Conservation (phyloP, 345 rosid genomes). For the Linum usitatissimum region DNA sequence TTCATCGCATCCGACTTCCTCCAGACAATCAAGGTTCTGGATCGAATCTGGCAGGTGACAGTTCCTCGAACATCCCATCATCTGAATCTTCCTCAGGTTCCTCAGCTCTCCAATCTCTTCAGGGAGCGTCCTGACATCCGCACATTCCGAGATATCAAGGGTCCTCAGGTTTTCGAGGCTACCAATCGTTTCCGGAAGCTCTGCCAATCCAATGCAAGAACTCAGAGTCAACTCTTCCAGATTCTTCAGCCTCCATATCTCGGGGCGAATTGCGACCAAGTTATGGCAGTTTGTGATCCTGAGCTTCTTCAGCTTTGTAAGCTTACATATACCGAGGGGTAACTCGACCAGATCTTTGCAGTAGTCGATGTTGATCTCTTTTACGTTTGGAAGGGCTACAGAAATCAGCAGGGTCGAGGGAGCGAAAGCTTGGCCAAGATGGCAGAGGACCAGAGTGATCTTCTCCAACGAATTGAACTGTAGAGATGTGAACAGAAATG, state of each 20-base stretch:
- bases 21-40: constrained; percentile 11
- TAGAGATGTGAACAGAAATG: not conserved
- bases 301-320: constrained; percentile 7
- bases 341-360: constrained; percentile 5
- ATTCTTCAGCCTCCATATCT: constrained; percentile 1
- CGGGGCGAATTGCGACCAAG: constrained; percentile 2
- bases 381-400: constrained; percentile 8
- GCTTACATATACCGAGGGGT: constrained; percentile 8
- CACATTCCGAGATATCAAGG: constrained; percentile 12
- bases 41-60: constrained; percentile 18
- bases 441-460: constrained; percentile 9
- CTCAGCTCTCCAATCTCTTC: constrained; percentile 9
- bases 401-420: not conserved
- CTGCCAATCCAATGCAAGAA: constrained; percentile 8
- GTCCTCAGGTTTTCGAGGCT: constrained; percentile 2
- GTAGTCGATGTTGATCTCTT: constrained; percentile 12
- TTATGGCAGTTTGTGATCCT: constrained; percentile 14
- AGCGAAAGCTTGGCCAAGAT: constrained; percentile 7
- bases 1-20: constrained; percentile 17
- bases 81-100: constrained; percentile 9
- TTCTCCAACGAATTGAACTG: constrained; percentile 2
- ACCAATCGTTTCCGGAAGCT: constrained; percentile 7
- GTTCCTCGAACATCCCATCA: constrained; percentile 16
- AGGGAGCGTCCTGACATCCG: not conserved
- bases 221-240: constrained; percentile 6